Conservation (phyloP, 148 eudicot species). For the Silene latifolia region DNA sequence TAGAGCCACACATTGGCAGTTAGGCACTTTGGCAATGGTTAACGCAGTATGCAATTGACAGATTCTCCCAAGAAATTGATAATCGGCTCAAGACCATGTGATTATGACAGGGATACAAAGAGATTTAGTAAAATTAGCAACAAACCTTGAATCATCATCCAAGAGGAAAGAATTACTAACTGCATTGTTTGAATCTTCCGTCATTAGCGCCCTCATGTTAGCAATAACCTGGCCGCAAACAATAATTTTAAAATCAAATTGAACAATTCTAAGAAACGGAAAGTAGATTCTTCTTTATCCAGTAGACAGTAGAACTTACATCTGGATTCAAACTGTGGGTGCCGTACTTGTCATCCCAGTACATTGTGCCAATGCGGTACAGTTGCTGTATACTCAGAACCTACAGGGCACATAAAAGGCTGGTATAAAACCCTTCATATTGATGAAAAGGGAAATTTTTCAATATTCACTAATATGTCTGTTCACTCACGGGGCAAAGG, state of each 20-base stretch:
- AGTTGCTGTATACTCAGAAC: constrained; percentile 94
- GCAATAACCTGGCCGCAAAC: constrained; percentile 64
- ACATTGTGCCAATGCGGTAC: constrained; percentile 95
- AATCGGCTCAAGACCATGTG: background rate
- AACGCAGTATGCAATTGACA: background rate
- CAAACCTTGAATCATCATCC: constrained; percentile 95
- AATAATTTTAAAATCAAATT: background rate
- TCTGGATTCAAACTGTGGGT: constrained; percentile 89
- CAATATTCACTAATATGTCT: background rate
- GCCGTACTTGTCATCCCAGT: constrained; percentile 99
- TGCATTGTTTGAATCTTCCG: constrained; percentile 84
- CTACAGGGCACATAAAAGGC: constrained; percentile 33
- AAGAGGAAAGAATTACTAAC: constrained; percentile 83
- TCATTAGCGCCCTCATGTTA: constrained; percentile 87
- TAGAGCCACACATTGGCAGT: background rate
- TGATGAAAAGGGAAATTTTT: background rate
- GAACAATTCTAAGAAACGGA: constrained; percentile 3
- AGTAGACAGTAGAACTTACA: constrained; percentile 39
- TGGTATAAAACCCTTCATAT: constrained; percentile 20
- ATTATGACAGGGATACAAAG: background rate
- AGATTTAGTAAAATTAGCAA: constrained; percentile 6
- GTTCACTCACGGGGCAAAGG: constrained; percentile 81
- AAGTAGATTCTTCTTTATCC: background rate
- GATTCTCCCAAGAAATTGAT: background rate
- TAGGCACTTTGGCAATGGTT: background rate